Percentiles rank a stretch among this genome's conserved stretches.
phyloP scores from a whole-genome alignment of 352 stramenopile species.

The Globisporangium rhizosaccharum region DNA sequence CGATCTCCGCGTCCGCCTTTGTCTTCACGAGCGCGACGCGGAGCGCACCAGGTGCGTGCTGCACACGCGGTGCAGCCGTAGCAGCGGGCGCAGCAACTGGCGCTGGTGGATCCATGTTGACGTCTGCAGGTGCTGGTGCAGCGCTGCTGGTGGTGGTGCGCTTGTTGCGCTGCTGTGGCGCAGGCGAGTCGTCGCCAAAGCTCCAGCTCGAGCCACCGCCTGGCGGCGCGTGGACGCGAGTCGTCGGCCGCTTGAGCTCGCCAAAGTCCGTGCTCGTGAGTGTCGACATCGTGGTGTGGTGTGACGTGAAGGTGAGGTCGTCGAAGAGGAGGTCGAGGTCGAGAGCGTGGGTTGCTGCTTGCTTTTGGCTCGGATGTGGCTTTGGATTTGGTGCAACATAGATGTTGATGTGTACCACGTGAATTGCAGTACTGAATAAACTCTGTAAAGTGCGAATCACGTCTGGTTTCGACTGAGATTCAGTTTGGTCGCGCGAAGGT shows the following conservation, averaged over 20 bases:
- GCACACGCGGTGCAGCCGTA: conserved; percentile 5
- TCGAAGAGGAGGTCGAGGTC: no score
- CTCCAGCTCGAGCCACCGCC: conserved; percentile 79
- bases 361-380: no score
- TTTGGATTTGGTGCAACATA: no score
- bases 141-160: conserved; percentile 8
- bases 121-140: conserved; percentile 23
- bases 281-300: conserved; percentile 51
- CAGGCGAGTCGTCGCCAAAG: conserved; percentile 36
- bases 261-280: conserved; percentile 80
- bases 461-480: no score
- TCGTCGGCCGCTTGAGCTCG: conserved; percentile 79
- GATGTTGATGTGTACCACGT: no score
- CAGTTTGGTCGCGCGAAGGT: no score
- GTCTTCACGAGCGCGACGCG: conserved; percentile 77
- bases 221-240: conserved; percentile 72
- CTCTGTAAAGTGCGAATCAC: no score
- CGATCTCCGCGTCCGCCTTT: conserved; percentile 60
- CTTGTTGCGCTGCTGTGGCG: conserved; percentile 19
- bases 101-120: conserved; percentile 13
- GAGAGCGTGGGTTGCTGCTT: no score
- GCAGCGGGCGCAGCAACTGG: conserved; percentile 16
- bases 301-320: not conserved
- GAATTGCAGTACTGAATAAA: no score
- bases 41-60: conserved; percentile 12